Base-by-base conservation (phyloP, 108 stramenopile species). In the Discostella pseudostelligera region DNA sequence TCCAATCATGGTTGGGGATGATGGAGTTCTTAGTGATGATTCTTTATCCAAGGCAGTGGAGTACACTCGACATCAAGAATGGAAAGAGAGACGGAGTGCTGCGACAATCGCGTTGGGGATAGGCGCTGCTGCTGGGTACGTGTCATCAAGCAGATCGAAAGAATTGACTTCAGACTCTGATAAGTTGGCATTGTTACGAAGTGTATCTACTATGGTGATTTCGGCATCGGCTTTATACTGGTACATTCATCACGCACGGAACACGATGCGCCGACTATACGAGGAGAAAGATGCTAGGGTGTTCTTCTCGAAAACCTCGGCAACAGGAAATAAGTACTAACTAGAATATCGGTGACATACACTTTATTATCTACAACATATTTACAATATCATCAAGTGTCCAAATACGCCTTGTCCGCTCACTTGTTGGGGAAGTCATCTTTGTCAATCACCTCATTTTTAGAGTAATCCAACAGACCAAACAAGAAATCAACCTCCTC, bases 321-420 rank as follows among this genome's bases (percentile, higher is more conserved):
- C 69, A 9, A 85, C 78, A 70, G 89, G 89, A 16, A 90, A 83
- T 32, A 84, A 84, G 51, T 90, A 87, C 56, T 88, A 59, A 65
- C 11, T 62, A 47, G 12, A 45, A 25, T 59, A 17, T 57, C 4
- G 22, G 25, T 29, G 13, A 28, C 25, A 16, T 14, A 35, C 29
- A 54, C 17, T 14, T 11, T 25, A 14, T 26, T 26, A 28, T 28
- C 3, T 5, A 28, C 5, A 53, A 24, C 24, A 26, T 53, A 53
- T 53, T 26, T 26, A 28, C 24, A 49, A 22, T 49, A 4, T 21
- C 48, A 49, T 5, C 9, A 8, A 24, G 17, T 49, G 32, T 45
- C 8, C 44, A 45, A 45, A 14, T 45, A 16, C 8, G 3, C 8
- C 44, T 45, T 8, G 8, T 3, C 32, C 32, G n/a, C n/a, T n/a